Conservation (phyloP, 495 filamentous ascomycete species). For the Annulohypoxylon nitens region DNA sequence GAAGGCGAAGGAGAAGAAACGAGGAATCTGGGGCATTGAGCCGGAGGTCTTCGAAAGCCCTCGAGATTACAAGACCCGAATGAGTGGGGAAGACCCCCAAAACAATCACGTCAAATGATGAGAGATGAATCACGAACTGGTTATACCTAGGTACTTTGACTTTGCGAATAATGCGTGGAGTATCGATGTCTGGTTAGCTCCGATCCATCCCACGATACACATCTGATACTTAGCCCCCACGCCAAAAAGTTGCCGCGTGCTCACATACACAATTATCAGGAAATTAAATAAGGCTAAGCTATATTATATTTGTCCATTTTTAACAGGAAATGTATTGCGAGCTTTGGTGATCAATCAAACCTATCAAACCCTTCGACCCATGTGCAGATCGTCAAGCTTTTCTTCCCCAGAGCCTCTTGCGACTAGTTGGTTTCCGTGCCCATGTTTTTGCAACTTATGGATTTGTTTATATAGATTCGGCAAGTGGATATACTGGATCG, state of each 20-base stretch:
- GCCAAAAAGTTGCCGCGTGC: constrained; percentile 1
- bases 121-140: constrained; percentile 24
- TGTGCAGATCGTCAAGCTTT: constrained; percentile 28
- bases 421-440: background rate
- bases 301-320: constrained; percentile 3
- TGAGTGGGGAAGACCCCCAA: constrained; percentile 57
- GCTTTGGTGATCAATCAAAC: constrained; percentile 17
- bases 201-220: background rate
- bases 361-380: constrained; percentile 6
- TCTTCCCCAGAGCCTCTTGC: constrained; percentile 1
- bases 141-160: constrained; percentile 1
- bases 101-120: constrained; percentile 39
- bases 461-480: background rate
- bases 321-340: constrained; percentile 29
- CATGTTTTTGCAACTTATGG: background rate
- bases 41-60: constrained; percentile 79
- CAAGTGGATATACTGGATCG: background rate
- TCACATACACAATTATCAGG: background rate
- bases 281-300: constrained; percentile 6
- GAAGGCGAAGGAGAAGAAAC: constrained; percentile 73
- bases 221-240: background rate
- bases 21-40: constrained; percentile 80
- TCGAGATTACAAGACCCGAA: constrained; percentile 83
- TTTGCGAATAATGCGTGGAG: constrained; percentile 3
- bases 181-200: background rate